Conservation (phyloP, 1,284 basidiomycete species). For the Puccinia novopanici region DNA sequence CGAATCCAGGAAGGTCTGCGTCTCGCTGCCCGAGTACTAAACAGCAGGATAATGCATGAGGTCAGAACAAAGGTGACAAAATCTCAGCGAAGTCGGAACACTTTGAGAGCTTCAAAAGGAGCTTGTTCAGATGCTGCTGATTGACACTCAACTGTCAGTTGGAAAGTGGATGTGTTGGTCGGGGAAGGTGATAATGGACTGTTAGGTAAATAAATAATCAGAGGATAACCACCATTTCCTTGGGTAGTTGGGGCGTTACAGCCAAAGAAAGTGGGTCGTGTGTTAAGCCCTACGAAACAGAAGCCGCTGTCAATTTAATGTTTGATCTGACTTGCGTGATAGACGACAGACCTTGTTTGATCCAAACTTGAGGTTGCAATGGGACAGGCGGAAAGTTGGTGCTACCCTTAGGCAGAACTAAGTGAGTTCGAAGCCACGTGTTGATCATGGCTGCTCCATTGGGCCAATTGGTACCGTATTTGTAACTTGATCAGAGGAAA, state of each 20-base stretch:
- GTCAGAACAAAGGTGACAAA: not conserved
- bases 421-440: slow-evolving; percentile 54
- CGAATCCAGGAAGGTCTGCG: not conserved
- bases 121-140: too few relatives aligned
- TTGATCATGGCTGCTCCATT: slow-evolving; percentile 64
- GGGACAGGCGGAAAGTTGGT: slow-evolving; percentile 37
- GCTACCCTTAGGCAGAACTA: not conserved
- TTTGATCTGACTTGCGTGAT: not conserved
- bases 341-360: slow-evolving; percentile 2
- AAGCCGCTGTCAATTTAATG: not conserved
- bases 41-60: too few relatives aligned
- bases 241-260: slow-evolving; percentile 60
- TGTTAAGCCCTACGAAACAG: slow-evolving; percentile 69
- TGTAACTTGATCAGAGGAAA: not conserved
- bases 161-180: slow-evolving; percentile 36
- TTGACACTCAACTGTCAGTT: slow-evolving; percentile 42
- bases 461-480: slow-evolving; percentile 65
- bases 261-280: slow-evolving; percentile 74
- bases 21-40: not conserved
- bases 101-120: not conserved
- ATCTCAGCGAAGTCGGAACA: not conserved
- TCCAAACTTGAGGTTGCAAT: slow-evolving; percentile 34
- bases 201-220: slow-evolving; percentile 44
- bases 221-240: slow-evolving; percentile 44
- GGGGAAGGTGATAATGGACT: slow-evolving; percentile 1